These are phyloP conservation scores for Saccharomyces hybrid DNA, from an alignment of 1,139 yeast genomes.

Conservation along the genomic window DNA sequence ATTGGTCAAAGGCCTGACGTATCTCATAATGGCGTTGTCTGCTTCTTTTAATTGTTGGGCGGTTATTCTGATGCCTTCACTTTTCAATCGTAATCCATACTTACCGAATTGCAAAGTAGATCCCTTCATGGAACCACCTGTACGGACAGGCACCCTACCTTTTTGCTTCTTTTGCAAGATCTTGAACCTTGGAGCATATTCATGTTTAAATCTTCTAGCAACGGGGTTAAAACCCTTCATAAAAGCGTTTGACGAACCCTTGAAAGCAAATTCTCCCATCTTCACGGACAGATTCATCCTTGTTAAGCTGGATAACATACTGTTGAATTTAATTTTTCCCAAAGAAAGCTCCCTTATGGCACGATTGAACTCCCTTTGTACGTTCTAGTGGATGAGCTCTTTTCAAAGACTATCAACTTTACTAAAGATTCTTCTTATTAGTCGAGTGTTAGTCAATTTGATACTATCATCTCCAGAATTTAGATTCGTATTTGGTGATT, in stretches of 20 bases:
- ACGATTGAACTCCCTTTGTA: background rate
- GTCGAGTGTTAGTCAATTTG: background rate
- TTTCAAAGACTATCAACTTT: too few species aligned
- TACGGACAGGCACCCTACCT: constrained; percentile 90
- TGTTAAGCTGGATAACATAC: background rate
- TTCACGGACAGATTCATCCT: background rate
- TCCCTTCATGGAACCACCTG: constrained; percentile 91
- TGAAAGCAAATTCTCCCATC: background rate
- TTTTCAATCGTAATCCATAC: constrained; percentile 78
- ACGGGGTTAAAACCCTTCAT: background rate
- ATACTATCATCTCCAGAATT: background rate
- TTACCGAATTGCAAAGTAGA: constrained; percentile 73
- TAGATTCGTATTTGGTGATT: background rate
- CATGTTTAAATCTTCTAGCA: constrained; percentile 57
- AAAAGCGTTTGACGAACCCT: background rate
- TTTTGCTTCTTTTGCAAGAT: constrained; percentile 76
- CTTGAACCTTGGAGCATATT: constrained; percentile 78
- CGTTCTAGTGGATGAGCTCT: background rate
- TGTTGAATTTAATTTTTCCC: background rate
- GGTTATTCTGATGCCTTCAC: constrained; percentile 79
- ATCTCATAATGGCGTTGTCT: constrained; percentile 75
- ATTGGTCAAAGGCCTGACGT: constrained; percentile 50
- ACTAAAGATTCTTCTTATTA: background rate
- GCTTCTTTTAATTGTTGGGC: constrained; percentile 91
- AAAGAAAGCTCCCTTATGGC: background rate